A percentile compares a stretch with the other conserved stretches of the same genome.
Evolutionary conservation across 169 alveolate genomes (phyloP).

Genomic region (Eimeria sp.): DNA sequence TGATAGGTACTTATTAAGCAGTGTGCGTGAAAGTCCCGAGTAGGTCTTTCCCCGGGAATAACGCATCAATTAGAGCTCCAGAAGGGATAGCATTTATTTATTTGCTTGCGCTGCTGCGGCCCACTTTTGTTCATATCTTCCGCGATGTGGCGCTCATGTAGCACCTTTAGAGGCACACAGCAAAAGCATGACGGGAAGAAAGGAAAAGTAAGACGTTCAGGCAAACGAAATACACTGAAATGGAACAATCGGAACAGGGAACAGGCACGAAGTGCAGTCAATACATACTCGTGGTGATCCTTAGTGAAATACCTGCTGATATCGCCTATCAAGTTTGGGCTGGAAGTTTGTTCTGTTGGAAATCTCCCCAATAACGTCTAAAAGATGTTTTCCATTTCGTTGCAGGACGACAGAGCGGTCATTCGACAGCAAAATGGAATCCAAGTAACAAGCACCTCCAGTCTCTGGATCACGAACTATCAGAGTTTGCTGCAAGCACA

Average conservation of each 20-base stretch:
- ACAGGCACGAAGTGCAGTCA: background rate
- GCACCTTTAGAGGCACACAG: background rate
- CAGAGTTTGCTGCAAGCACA: slow-evolving; percentile 3
- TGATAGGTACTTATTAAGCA: background rate
- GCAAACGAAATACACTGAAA: background rate
- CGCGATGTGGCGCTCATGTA: slow-evolving; percentile 39
- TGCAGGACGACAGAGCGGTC: slow-evolving; percentile 31
- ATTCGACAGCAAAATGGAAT: background rate
- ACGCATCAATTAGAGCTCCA: background rate
- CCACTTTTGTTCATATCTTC: slow-evolving; percentile 27
- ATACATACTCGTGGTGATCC: background rate
- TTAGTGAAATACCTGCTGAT: slow-evolving; percentile 6
- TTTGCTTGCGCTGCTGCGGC: background rate
- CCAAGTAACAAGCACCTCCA: slow-evolving; percentile 2
- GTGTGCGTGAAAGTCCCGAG: background rate
- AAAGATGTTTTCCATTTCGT: slow-evolving; percentile 31
- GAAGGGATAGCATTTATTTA: background rate
- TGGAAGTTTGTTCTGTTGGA: slow-evolving; percentile 31
- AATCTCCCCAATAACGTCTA: slow-evolving; percentile 15
- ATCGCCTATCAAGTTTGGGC: slow-evolving; percentile 11
- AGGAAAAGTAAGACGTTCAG: background rate
- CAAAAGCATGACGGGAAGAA: background rate
- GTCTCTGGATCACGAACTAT: slow-evolving; percentile 17
- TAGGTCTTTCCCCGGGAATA: background rate
- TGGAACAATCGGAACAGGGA: background rate